Evolutionary conservation across 2,329 filamentous ascomycete genomes (phyloP).

Genomic region (Trichoderma oligosporum): DNA sequence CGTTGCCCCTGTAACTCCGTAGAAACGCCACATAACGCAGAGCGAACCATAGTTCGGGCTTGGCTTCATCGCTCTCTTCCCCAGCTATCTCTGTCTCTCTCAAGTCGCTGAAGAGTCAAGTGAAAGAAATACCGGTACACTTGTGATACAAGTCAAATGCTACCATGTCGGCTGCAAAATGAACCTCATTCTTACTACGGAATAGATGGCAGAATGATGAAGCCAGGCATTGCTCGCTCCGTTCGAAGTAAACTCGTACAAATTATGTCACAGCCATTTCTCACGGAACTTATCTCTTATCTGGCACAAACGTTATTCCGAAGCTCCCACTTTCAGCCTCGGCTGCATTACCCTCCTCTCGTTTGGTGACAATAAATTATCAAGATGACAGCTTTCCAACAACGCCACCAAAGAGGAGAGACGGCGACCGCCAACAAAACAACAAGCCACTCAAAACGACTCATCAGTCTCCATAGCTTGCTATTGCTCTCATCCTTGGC

Average conservation of each 20-base stretch:
- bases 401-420: conserved; percentile 2
- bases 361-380: too few species aligned
- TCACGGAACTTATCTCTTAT: neutral
- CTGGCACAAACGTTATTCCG: conserved; percentile 15
- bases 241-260: too few species aligned
- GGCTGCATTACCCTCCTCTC: neutral
- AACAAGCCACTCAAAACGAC: conserved; percentile 2
- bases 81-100: neutral
- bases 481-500: neutral
- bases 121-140: neutral
- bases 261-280: too few species aligned
- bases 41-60: neutral
- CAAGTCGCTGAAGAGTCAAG: neutral
- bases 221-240: neutral
- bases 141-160: neutral
- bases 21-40: neutral
- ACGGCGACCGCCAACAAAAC: neutral
- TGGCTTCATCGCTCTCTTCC: neutral
- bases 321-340: conserved; percentile 4
- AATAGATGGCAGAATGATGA: neutral
- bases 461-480: neutral
- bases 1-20: neutral
- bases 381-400: neutral
- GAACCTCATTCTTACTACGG: neutral
- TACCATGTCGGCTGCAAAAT: neutral